Evolutionary conservation across 768 basidiomycete genomes (phyloP).

Genomic region (Kwoniella mangroviensis): DNA sequence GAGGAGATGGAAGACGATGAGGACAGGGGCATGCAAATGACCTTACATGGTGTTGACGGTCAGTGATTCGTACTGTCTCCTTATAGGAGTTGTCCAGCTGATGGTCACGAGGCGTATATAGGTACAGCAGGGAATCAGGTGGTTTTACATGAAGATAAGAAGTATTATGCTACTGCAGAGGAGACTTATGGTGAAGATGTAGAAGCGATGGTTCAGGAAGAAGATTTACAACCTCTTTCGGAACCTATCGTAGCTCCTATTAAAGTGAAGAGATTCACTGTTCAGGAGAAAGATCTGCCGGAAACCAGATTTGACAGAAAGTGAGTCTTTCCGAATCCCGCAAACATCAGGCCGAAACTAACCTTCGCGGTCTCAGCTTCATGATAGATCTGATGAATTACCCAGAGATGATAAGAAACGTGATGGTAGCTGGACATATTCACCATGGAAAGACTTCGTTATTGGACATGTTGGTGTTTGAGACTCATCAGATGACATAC

Average conservation of each 20-base stretch:
- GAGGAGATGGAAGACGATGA: slow-evolving; percentile 57
- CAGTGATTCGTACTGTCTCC: slow-evolving; percentile 11
- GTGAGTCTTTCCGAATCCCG: no score
- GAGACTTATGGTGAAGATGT: slow-evolving; percentile 94
- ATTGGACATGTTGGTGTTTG: slow-evolving; percentile 95
- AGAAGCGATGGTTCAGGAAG: slow-evolving; percentile 96
- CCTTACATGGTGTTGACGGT: slow-evolving; percentile 53
- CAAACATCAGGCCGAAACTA: no score
- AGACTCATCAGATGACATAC: slow-evolving; percentile 94
- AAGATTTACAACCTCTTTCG: slow-evolving; percentile 91
- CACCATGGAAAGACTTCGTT: slow-evolving; percentile 98
- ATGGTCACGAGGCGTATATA: slow-evolving; percentile 8
- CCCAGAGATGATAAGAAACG: slow-evolving; percentile 94
- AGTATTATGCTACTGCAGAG: slow-evolving; percentile 90
- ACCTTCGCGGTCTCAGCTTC: no score
- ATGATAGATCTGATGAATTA: slow-evolving; percentile 86
- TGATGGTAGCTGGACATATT: slow-evolving; percentile 92
- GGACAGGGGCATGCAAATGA: slow-evolving; percentile 48
- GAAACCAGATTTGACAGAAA: slow-evolving; percentile 97
- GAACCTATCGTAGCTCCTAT: slow-evolving; percentile 95
- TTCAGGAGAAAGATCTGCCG: slow-evolving; percentile 94
- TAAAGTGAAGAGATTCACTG: slow-evolving; percentile 90
- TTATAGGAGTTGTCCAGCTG: slow-evolving; percentile 1
- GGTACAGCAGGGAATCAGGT: slow-evolving; percentile 56
- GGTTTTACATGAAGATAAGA: slow-evolving; percentile 94